Evolutionary conservation across 2,329 filamentous ascomycete species (phyloP), one percentile per base, ranked within the genome.

Genomic region (Tympanopsis confertula): DNA sequence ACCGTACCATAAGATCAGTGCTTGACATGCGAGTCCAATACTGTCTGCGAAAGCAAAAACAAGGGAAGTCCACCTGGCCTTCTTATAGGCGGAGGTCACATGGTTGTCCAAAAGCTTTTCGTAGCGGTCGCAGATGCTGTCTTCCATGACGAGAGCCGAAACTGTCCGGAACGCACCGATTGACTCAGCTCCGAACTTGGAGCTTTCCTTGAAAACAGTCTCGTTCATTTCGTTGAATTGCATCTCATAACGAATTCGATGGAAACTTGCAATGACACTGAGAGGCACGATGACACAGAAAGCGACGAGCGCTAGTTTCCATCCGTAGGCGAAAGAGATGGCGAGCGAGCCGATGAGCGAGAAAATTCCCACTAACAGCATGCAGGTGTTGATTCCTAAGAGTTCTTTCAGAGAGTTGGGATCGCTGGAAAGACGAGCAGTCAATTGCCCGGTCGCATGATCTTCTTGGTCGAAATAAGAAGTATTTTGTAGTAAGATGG

Each of bases 1-100:
- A 42, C 87, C 87, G 50, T 91, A 94, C 86, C 86, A 95, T 65
- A 95, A 95, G 2, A 82, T 86, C 3, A 95, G 74, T 0, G 87
- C 87, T 42, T 91, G 80, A 46, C 81, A 86, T 7, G 62, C 61
- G n/a, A 78, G 46, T 32, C 68, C 65, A 14, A 74, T 50, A 47
- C 58, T 62, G 33, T 62, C 59, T 1, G 58, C 54, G 19, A 58
- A 49, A 0, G 55, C 53, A 35, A 87, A 67, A 61, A 94, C 93
- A 36, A 78, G 78, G 54, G 94, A 86, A 1, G 50, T 51, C 1
- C 69, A 78, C 20, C 91, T 71, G 35, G 75, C 76, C 2, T 59
- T 54, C 42, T 74, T 78, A 62, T 93, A 98, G 38, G 78, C 69
- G 2, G 59, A 50, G 48, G 86, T 71, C 3, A 96, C 86, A 26